Percentiles rank a stretch among this genome's conserved stretches.
Evolutionary conservation across 2,329 filamentous ascomycete genomes (phyloP).

Genomic region (Epichloe glyceriae): DNA sequence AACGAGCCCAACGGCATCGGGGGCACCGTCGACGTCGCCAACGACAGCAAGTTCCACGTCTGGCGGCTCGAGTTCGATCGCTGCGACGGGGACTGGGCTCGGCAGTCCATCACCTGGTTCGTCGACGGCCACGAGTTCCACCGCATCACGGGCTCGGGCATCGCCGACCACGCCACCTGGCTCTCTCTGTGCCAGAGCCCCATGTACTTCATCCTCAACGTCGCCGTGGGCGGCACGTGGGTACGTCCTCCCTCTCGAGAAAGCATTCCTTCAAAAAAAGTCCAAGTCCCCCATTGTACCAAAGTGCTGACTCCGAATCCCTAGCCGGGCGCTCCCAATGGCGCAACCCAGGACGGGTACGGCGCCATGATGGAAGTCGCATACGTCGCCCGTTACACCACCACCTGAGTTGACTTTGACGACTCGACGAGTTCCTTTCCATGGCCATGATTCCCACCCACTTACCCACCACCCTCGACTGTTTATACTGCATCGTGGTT

Average conservation of each 20-base stretch:
- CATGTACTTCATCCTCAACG: conserved; percentile 39
- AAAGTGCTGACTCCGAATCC: neutral
- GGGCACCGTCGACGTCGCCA: conserved; percentile 20
- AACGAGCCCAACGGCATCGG: conserved; percentile 34
- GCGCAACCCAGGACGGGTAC: conserved; percentile 29
- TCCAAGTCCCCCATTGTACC: neutral
- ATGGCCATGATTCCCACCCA: neutral
- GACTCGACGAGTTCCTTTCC: neutral
- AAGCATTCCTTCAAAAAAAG: neutral
- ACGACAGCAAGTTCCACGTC: conserved; percentile 31
- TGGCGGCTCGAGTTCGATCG: conserved; percentile 39
- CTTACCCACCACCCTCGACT: neutral
- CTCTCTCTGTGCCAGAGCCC: conserved; percentile 34
- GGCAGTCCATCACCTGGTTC: conserved; percentile 39
- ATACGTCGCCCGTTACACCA: conserved; percentile 32
- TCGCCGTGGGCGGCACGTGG: conserved; percentile 41
- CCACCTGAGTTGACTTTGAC: neutral
- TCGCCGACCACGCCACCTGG: conserved; percentile 36
- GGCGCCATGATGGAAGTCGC: conserved; percentile 38
- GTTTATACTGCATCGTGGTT: conserved; percentile 1
- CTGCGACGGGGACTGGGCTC: conserved; percentile 28
- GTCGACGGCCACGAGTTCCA: conserved; percentile 32
- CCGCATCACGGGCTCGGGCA: conserved; percentile 28
- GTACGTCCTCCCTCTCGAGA: conserved; percentile 24
- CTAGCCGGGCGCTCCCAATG: conserved; percentile 36